Evolutionary conservation across 768 basidiomycete genomes (phyloP), one percentile per base, ranked within the genome.

Genomic region (Boletus vermiculosoides): DNA sequence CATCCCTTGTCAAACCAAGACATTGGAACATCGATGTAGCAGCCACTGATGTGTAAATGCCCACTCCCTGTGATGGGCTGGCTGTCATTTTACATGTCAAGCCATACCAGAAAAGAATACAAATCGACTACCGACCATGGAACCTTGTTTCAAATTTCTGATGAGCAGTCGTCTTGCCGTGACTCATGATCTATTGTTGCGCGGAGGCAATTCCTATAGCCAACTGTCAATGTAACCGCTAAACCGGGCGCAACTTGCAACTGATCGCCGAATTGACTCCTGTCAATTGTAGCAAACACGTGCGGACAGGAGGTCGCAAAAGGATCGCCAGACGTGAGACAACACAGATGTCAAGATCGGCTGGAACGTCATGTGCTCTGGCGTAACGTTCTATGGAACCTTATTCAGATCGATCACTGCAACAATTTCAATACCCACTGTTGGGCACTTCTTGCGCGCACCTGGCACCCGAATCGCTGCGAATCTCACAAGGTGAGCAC

Each of bases 171-270:
- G 9, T 30, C 34, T 33, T 31, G 34, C 23, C 28, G 28, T 22
- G 18, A 34, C 28, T 37, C 15, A 11, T 16, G 23, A 60, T 45
- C 46, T 20, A 13, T 16, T 20, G 23, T 16, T 11, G 39, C 12
- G 23, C 47, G 59, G 34, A 55, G 37, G 58, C 25, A 55, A 55
- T n/a, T 30, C 30, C 20, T 41, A 40, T 34, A 20, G 39, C 18
- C 44, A 46, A 18, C n/a, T 40, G 39, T 23, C 20, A 20, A 15
- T 16, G 23, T 23, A 3, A 30, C n/a, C 16, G 31, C 23, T 9
- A 39, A 54, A 41, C 13, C 34, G 36, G 11, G 20, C 22, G n/a
- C 48, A 47, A 36, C 49, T 39, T 56, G 60, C 47, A 62, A 61
- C 59, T 0, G 54, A 61, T 61, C 45, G 28, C 30, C 31, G 40